Percentiles rank a stretch among this genome's conserved stretches.
phyloP scores from a whole-genome alignment of 345 rosid species.

The Microthlaspi erraticum region DNA sequence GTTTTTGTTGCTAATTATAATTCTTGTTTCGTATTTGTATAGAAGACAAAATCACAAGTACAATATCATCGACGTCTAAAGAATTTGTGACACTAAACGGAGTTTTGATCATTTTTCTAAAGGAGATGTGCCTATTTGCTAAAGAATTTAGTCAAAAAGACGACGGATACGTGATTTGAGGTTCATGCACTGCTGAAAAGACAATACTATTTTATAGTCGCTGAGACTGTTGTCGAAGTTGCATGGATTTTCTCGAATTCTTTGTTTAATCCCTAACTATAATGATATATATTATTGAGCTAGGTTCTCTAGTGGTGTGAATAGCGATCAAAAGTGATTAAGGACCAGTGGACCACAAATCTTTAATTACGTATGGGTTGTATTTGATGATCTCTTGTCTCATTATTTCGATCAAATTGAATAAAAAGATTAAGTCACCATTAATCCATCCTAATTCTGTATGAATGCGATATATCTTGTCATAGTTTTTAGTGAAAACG shows the following conservation, averaged over 20 bases:
- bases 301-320: constrained; percentile 17
- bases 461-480: background rate
- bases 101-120: background rate
- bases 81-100: too few species aligned
- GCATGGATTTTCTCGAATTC: constrained; percentile 4
- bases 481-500: background rate
- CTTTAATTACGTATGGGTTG: background rate
- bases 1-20: constrained; percentile 2
- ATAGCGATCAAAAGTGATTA: background rate
- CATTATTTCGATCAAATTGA: background rate
- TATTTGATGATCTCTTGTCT: background rate
- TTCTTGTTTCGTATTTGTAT: constrained; percentile 3
- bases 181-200: constrained; percentile 38
- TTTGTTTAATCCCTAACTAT: constrained; percentile 2
- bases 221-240: constrained; percentile 27
- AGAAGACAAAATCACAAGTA: background rate
- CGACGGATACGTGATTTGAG: constrained; percentile 34
- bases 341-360: constrained; percentile 16
- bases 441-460: background rate
- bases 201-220: constrained; percentile 28
- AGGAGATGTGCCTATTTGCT: background rate
- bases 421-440: background rate
- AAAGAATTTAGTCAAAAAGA: constrained; percentile 18
- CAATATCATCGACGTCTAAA: constrained; percentile 6
- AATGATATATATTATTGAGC: constrained; percentile 10